A percentile compares a stretch with the other conserved stretches of the same genome.
phyloP scores from a whole-genome alignment of 176 grass and related monocot genomes.

The Puya raimondii region DNA sequence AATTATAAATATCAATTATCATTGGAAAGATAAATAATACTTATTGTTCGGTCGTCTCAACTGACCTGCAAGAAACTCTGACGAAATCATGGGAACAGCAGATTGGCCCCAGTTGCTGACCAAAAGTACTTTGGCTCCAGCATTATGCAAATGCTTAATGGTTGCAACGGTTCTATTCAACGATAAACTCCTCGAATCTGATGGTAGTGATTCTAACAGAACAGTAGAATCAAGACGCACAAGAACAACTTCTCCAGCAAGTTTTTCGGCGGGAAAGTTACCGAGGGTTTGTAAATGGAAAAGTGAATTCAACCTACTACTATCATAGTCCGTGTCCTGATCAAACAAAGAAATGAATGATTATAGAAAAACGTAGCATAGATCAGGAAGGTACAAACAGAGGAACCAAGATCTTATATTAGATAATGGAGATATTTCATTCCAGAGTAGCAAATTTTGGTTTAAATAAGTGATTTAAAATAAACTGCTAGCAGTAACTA shows the following conservation, averaged over 20 bases:
- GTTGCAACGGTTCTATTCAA: conserved; percentile 56
- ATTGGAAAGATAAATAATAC: conserved; percentile 3
- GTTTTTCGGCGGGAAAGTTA: conserved; percentile 59
- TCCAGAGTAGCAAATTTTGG: background rate
- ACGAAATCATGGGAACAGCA: conserved; percentile 29
- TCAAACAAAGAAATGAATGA: background rate
- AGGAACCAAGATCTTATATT: background rate
- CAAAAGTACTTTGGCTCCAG: conserved; percentile 65
- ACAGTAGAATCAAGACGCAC: conserved; percentile 63
- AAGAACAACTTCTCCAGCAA: conserved; percentile 57
- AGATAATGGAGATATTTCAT: background rate
- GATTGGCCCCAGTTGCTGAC: conserved; percentile 59
- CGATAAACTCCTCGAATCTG: conserved; percentile 32
- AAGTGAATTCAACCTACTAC: conserved; percentile 20
- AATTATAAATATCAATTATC: conserved; percentile 3
- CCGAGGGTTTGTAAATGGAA: conserved; percentile 77
- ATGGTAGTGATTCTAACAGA: conserved; percentile 22
- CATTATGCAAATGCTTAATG: conserved; percentile 70
- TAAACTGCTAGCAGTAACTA: conserved; percentile 12
- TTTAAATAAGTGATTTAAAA: conserved; percentile 10
- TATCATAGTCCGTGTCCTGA: conserved; percentile 32
- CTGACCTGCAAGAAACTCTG: conserved; percentile 60
- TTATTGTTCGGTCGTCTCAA: conserved; percentile 4
- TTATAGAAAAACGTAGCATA: background rate
- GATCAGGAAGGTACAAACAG: background rate